phyloP scores from a whole-genome alignment of 805 yeast species.

The Candida nemodendra region DNA sequence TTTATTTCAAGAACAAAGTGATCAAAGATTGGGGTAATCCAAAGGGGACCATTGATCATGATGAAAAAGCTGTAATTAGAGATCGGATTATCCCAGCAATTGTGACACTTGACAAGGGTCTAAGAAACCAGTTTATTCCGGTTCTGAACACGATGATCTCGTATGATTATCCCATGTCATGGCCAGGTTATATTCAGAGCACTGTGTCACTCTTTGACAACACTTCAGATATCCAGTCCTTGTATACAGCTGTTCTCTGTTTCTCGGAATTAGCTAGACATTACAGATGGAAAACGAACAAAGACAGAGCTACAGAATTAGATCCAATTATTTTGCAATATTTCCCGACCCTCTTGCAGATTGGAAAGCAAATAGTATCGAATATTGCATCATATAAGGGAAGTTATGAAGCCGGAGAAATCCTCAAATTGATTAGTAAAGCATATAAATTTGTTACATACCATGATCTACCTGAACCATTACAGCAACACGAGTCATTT shows the following conservation, averaged over 20 bases:
- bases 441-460: slow-evolving; percentile 79
- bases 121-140: slow-evolving; percentile 49
- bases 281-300: slow-evolving; percentile 73
- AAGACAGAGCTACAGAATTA: slow-evolving; percentile 46
- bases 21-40: slow-evolving; percentile 58
- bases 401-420: slow-evolving; percentile 52
- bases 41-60: slow-evolving; percentile 48
- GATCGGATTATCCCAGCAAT: slow-evolving; percentile 67
- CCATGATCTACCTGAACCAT: slow-evolving; percentile 69
- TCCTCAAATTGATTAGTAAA: slow-evolving; percentile 73
- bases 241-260: slow-evolving; percentile 71
- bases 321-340: slow-evolving; percentile 60
- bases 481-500: slow-evolving; percentile 53
- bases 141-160: slow-evolving; percentile 52
- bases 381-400: slow-evolving; percentile 31
- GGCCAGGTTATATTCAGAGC: slow-evolving; percentile 56
- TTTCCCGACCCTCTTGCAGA: slow-evolving; percentile 65
- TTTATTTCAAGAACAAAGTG: slow-evolving; percentile 80
- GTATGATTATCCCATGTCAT: slow-evolving; percentile 37
- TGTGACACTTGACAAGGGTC: slow-evolving; percentile 42
- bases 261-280: slow-evolving; percentile 72
- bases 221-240: slow-evolving; percentile 38
- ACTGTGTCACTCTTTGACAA: slow-evolving; percentile 46
- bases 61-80: slow-evolving; percentile 72
- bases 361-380: slow-evolving; percentile 55